phyloP scores from a whole-genome alignment of 1,139 yeast species.

The Suhomyces kunorum region DNA sequence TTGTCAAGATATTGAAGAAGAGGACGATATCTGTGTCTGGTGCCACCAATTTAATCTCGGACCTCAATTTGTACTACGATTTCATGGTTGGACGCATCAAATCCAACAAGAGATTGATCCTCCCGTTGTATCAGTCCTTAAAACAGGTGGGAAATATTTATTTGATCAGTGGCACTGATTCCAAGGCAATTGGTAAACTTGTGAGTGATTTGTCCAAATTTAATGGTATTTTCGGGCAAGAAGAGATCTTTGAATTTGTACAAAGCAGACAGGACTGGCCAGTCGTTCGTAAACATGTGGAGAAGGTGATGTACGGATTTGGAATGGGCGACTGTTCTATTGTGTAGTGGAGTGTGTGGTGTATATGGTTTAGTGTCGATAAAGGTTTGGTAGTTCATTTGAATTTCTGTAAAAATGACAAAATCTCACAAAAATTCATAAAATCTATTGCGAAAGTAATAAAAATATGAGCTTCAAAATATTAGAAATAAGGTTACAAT shows the following conservation, averaged over 20 bases:
- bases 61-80: slow-evolving; percentile 72
- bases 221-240: slow-evolving; percentile 88
- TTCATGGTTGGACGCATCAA: slow-evolving; percentile 63
- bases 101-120: slow-evolving; percentile 61
- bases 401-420: not conserved
- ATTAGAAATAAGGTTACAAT: too few relatives aligned
- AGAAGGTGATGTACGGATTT: slow-evolving; percentile 92
- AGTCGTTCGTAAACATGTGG: slow-evolving; percentile 73
- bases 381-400: not conserved
- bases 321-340: slow-evolving; percentile 67
- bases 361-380: not conserved
- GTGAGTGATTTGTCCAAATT: slow-evolving; percentile 83
- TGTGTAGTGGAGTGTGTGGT: too few relatives aligned
- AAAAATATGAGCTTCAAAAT: not conserved
- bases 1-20: slow-evolving; percentile 72
- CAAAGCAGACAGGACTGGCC: slow-evolving; percentile 89
- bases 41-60: slow-evolving; percentile 74
- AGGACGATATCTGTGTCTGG: slow-evolving; percentile 77
- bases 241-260: slow-evolving; percentile 89
- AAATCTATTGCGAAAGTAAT: not conserved
- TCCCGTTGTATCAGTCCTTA: slow-evolving; percentile 77
- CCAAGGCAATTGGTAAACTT: slow-evolving; percentile 81
- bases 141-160: slow-evolving; percentile 84
- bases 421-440: not conserved
- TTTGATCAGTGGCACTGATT: slow-evolving; percentile 71